Base-by-base conservation (phyloP, 495 filamentous ascomycete genomes). In the Penicillium samsonianum region DNA sequence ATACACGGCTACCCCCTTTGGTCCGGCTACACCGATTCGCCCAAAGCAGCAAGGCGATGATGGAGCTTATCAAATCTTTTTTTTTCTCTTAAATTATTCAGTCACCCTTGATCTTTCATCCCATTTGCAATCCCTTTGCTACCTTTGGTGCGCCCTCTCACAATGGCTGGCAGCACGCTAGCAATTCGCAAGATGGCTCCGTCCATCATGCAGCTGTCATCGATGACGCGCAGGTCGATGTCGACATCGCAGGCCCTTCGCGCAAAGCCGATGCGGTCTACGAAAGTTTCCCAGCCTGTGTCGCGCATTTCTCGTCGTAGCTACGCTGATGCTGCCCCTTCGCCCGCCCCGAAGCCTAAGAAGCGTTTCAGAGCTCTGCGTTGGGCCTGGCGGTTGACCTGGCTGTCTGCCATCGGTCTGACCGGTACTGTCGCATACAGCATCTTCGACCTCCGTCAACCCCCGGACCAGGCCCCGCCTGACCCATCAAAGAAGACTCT, bases 401-500 rank as follows among this genome's bases (percentile, higher is more conserved):
- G 89, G 68, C 68, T 94, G 53, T 83, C 86, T 45, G 75, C 82
- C 54, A 63, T 96, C 56, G 86, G 76, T 59, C 81, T 90, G 51
- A 68, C 86, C 37, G 89, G 76, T 45, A 89, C 85, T 59, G 71
- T 94, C 50, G 86, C 84, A 52, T 96, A 91, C 72, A 84, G 83
- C 62, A 88, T 97, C 70, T 96, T 90, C 72, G 74, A 83, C 30
- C 84, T 89, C 61, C 85, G 91, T 56, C 82, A 92, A 72, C 94
- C 93, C 7, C 82, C 81, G 17, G 88, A 94, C 31, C 94, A 98
- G 78, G 73, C 80, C 38, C 81, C 84, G 54, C 86, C 91, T 28
- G 91, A 96, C 75, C 87, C 92, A 57, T 74, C 67, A 50, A 99
- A 98, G 90, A 98, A 98, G 82, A 99, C 92, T 20, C 82, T 99